These are phyloP conservation scores for Neoscytalidium dimidiatum DNA, from an alignment of 2,329 filamentous ascomycete genomes.

Conservation along the genomic window DNA sequence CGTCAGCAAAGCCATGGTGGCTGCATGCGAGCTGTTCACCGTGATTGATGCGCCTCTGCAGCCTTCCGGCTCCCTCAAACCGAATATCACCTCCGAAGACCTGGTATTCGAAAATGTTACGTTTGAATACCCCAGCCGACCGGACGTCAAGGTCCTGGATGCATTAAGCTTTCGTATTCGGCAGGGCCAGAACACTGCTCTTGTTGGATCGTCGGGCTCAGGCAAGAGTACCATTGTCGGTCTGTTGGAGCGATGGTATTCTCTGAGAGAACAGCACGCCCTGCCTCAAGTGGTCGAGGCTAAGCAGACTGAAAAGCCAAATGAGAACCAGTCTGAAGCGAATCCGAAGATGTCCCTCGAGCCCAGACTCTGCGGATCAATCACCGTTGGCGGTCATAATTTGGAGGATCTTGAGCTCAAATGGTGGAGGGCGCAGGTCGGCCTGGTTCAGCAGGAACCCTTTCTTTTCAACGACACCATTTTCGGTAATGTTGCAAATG, in stretches of 20 bases:
- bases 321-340: neutral
- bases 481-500: conserved; percentile 85
- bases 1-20: conserved; percentile 36
- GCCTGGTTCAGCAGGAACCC: conserved; percentile 91
- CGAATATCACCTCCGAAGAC: conserved; percentile 28
- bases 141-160: conserved; percentile 65
- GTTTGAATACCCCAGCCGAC: conserved; percentile 49
- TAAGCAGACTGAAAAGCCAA: conserved; percentile 58
- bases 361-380: neutral
- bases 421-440: conserved; percentile 90
- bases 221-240: conserved; percentile 95
- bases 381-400: conserved; percentile 73
- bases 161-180: conserved; percentile 53
- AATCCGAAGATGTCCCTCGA: neutral
- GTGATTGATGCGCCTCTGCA: conserved; percentile 37
- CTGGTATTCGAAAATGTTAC: conserved; percentile 24
- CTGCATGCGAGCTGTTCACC: conserved; percentile 37
- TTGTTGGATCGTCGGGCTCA: conserved; percentile 91
- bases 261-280: conserved; percentile 22
- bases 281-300: neutral
- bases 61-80: conserved; percentile 34
- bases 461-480: conserved; percentile 89
- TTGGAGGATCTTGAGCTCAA: conserved; percentile 79
- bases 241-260: conserved; percentile 88
- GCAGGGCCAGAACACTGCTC: conserved; percentile 71